A percentile compares a stretch with the other conserved stretches of the same genome.
Conservation (phyloP, 805 yeast genomes). For the Kazachstania kunashirensis region DNA sequence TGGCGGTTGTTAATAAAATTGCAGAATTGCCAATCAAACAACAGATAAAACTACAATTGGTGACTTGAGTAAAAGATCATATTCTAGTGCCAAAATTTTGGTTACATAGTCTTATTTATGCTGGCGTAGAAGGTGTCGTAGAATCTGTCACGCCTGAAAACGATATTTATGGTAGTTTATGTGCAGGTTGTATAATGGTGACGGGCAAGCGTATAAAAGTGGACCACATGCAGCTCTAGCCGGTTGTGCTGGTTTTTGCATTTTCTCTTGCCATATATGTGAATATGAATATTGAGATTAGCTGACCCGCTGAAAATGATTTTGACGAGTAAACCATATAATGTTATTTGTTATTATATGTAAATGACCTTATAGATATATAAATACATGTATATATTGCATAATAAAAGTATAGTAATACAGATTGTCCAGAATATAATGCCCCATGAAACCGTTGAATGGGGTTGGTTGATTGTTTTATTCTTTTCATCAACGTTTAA, state of each 20-base stretch:
- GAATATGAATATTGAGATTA: constrained; percentile 75
- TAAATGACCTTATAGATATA: not conserved
- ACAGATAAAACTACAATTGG: constrained; percentile 80
- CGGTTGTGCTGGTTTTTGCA: constrained; percentile 94
- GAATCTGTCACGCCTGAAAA: constrained; percentile 82
- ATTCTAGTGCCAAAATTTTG: constrained; percentile 87
- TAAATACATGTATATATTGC: constrained; percentile 21
- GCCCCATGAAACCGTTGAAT: constrained; percentile 5
- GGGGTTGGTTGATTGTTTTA: no score
- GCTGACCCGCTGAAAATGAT: constrained; percentile 77
- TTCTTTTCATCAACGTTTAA: not conserved
- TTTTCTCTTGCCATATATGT: constrained; percentile 81
- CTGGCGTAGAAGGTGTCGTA: constrained; percentile 86
- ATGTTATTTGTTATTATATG: constrained; percentile 15
- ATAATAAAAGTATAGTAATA: constrained; percentile 22
- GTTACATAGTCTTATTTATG: constrained; percentile 77
- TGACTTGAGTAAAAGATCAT: constrained; percentile 86
- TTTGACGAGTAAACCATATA: constrained; percentile 48
- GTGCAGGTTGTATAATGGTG: constrained; percentile 97
- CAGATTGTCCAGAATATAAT: constrained; percentile 22
- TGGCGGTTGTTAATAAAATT: constrained; percentile 38
- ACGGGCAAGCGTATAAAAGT: constrained; percentile 81
- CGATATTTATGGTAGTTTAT: constrained; percentile 82
- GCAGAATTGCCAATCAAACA: constrained; percentile 83
- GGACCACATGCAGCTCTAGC: constrained; percentile 88